Conservation (phyloP, 805 yeast genomes). For the Yarrowia sp. region DNA sequence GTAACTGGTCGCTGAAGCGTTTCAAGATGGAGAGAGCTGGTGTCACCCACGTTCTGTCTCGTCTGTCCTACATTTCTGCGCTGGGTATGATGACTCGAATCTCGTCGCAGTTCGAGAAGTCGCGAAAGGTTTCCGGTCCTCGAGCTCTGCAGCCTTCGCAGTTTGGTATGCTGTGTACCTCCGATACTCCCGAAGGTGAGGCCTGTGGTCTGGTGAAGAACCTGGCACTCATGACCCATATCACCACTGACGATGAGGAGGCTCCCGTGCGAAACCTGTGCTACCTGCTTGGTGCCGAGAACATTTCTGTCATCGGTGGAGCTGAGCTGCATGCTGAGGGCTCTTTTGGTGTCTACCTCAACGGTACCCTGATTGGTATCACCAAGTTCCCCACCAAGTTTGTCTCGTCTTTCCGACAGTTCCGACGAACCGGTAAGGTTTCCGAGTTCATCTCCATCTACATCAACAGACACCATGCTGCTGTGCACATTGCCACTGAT, state of each 20-base stretch:
- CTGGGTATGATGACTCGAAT: constrained; percentile 99
- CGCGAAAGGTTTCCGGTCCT: constrained; percentile 97
- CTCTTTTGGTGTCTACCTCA: constrained; percentile 82
- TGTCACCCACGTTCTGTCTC: constrained; percentile 91
- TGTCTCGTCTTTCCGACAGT: constrained; percentile 69
- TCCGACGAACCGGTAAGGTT: constrained; percentile 81
- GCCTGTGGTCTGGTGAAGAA: constrained; percentile 99
- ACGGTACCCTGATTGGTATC: constrained; percentile 92
- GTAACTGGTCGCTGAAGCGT: constrained; percentile 97
- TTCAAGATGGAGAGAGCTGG: constrained; percentile 99
- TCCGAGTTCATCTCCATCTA: constrained; percentile 90
- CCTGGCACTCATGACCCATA: constrained; percentile 96
- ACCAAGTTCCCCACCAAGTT: constrained; percentile 84
- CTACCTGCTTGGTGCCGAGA: constrained; percentile 83
- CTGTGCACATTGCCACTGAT: constrained; percentile 97
- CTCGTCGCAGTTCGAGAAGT: constrained; percentile 97
- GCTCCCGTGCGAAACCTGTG: constrained; percentile 78
- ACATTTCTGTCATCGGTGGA: constrained; percentile 75
- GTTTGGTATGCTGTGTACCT: constrained; percentile 97
- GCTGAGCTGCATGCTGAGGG: constrained; percentile 72
- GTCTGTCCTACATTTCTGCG: constrained; percentile 90
- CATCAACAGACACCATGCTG: constrained; percentile 82
- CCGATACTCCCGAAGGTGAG: constrained; percentile 99
- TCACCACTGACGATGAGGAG: constrained; percentile 97
- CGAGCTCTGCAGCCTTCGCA: constrained; percentile 98